Base-by-base conservation (phyloP, 73 alveolate species). In the Paramecium sexaurelia region DNA sequence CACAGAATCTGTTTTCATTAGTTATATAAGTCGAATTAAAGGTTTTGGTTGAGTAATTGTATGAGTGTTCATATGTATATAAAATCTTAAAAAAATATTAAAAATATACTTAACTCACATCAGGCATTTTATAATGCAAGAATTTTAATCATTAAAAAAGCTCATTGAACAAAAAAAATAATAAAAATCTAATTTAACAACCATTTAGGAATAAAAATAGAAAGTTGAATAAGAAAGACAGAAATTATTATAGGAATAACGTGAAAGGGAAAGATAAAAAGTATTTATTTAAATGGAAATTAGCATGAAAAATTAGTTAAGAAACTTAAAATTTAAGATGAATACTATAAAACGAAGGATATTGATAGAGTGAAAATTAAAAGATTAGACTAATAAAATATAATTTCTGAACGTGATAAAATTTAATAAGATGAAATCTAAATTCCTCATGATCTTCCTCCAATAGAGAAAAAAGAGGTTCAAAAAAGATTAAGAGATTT, bases 391-490 rank as follows among this genome's bases (percentile, higher is more conserved):
- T 26, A 41, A 39, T 13, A 78, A 24, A 8, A 47, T 29, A 61
- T 29, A 41, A 24, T 41, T 15, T 29, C 45, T 40, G 68, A 78
- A 43, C 24, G 43, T 20, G 90, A 78, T 78, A 45, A 39, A 39
- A 24, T 40, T 22, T 45, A 20, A 40, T 37, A 39, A 19, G 66
- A 35, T 20, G 33, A n/a, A 24, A 45, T 41, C 15, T 37, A 39
- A 78, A 22, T 29, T 10, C 27, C 68, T 40, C 61, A 37, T 10
- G 94, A 88, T 47, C 83, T 56, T 29, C 94, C 94, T 22, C 94
- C 94, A 2, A 69, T 88, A 11, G 69, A 75, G 7, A 66, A 51
- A 33, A 61, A 68, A 37, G 94, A 88, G 71, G 94, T 88, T 17
- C 36, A 68, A 26, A 88, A 69, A 39, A 36, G 87, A 24, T 45